Evolutionary conservation across 1,284 basidiomycete genomes (phyloP).

Genomic region (Leccinum griseonigrum): DNA sequence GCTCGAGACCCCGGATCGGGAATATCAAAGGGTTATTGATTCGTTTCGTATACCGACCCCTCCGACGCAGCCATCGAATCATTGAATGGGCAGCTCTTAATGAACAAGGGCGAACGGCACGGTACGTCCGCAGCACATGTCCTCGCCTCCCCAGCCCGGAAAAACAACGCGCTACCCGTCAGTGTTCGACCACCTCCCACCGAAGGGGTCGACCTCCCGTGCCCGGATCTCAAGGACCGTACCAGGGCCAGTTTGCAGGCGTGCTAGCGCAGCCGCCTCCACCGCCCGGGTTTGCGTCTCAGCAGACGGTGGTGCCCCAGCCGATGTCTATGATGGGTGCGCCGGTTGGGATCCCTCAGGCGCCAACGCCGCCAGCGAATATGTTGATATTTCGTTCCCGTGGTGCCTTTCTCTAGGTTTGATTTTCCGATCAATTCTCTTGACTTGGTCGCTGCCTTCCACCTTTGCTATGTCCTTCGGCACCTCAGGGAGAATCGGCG

Average conservation of each 20-base stretch:
- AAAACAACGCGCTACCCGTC: constrained; percentile 86
- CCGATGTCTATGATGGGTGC: constrained; percentile 38
- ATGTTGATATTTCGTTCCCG: constrained; percentile 45
- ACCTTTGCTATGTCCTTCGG: constrained; percentile 64
- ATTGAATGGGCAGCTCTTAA: constrained; percentile 96
- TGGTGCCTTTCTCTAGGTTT: constrained; percentile 68
- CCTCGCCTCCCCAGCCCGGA: constrained; percentile 91
- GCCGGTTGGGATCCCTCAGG: constrained; percentile 25
- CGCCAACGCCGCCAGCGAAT: constrained; percentile 28
- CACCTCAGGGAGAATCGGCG: constrained; percentile 57
- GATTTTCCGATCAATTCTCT: constrained; percentile 56
- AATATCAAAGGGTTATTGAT: constrained; percentile 93
- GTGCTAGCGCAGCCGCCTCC: constrained; percentile 71
- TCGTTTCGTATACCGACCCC: constrained; percentile 95
- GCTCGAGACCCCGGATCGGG: constrained; percentile 86
- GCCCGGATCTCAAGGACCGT: constrained; percentile 65
- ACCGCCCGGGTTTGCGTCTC: constrained; percentile 66
- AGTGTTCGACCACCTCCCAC: constrained; percentile 63
- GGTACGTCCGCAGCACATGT: constrained; percentile 94
- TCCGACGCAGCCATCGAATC: constrained; percentile 95
- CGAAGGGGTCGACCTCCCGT: constrained; percentile 62
- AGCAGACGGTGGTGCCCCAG: constrained; percentile 60
- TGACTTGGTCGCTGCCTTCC: constrained; percentile 62
- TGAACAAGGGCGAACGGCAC: constrained; percentile 98
- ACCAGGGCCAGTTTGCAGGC: constrained; percentile 88